A percentile compares a stretch with the other conserved stretches of the same genome.
These are phyloP conservation scores for Lodderomyces margitis DNA, from an alignment of 1,139 yeast genomes.

Conservation along the genomic window DNA sequence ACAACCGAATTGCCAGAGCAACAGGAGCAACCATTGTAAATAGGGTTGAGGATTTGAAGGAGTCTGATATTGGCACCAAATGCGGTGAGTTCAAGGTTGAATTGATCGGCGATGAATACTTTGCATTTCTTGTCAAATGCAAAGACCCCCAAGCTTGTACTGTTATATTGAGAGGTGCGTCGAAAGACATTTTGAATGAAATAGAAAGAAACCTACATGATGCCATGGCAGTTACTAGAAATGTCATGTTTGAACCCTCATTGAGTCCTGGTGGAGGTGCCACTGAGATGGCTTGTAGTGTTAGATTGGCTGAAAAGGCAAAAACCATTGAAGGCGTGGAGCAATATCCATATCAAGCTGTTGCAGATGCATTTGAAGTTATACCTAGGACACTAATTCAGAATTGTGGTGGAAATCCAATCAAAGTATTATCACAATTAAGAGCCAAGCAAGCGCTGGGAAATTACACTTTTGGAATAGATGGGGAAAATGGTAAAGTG, in stretches of 20 bases:
- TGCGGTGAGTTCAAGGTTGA: conserved; percentile 94
- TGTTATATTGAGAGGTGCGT: conserved; percentile 88
- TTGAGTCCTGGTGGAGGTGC: conserved; percentile 99
- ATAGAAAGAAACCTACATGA: conserved; percentile 96
- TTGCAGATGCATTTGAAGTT: conserved; percentile 97
- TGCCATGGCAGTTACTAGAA: conserved; percentile 97
- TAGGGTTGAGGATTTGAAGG: conserved; percentile 91
- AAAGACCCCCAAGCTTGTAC: conserved; percentile 92
- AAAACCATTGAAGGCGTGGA: conserved; percentile 91
- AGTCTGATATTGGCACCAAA: conserved; percentile 80
- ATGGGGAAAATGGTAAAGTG: conserved; percentile 90
- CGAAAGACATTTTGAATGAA: conserved; percentile 94
- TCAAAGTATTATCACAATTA: conserved; percentile 80
- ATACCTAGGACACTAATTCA: conserved; percentile 96
- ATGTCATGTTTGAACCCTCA: conserved; percentile 92
- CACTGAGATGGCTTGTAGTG: conserved; percentile 97
- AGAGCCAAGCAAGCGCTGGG: conserved; percentile 98
- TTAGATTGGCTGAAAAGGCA: conserved; percentile 83
- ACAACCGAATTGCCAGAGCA: conserved; percentile 94
- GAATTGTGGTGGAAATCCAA: conserved; percentile 97
- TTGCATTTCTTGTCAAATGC: conserved; percentile 80
- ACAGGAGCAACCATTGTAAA: conserved; percentile 98
- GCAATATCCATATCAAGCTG: conserved; percentile 99
- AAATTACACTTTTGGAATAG: conserved; percentile 80
- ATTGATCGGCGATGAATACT: conserved; percentile 96